Percentiles rank a stretch among this genome's conserved stretches.
These are phyloP conservation scores for Steccherinum ochraceum DNA, from an alignment of 768 basidiomycete genomes.

Conservation along the genomic window DNA sequence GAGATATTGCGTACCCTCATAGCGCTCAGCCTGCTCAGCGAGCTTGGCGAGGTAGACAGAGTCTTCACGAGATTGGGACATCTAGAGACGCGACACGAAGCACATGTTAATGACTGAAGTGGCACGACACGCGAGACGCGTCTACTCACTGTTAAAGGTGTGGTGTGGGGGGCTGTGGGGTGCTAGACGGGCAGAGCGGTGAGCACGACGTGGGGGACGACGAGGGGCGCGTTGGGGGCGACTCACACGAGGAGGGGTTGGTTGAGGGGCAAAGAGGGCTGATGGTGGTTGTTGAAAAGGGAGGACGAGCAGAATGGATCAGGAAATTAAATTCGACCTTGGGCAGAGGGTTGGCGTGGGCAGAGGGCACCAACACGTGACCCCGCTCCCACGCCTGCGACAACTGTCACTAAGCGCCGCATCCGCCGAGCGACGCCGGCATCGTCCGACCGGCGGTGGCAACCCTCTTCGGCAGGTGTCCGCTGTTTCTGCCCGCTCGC, in stretches of 20 bases:
- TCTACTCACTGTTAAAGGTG: slow-evolving; percentile 35
- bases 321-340: slow-evolving; percentile 60
- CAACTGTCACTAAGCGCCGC: not conserved
- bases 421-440: not conserved
- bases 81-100: slow-evolving; percentile 34
- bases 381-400: slow-evolving; percentile 18
- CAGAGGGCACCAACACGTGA: slow-evolving; percentile 32
- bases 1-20: slow-evolving; percentile 64
- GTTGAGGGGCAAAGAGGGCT: slow-evolving; percentile 32
- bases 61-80: slow-evolving; percentile 87
- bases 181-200: slow-evolving; percentile 17
- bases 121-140: slow-evolving; percentile 29
- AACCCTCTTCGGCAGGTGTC: not conserved
- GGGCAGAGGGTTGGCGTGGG: slow-evolving; percentile 65
- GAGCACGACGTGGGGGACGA: slow-evolving; percentile 30
- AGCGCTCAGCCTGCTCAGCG: slow-evolving; percentile 99
- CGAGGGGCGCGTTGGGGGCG: slow-evolving; percentile 19
- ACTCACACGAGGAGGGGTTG: slow-evolving; percentile 35
- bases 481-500: not conserved
- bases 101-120: slow-evolving; percentile 15
- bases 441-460: not conserved
- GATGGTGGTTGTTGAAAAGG: slow-evolving; percentile 42
- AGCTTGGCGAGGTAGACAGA: slow-evolving; percentile 99
- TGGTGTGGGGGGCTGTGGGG: slow-evolving; percentile 15
- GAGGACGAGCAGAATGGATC: slow-evolving; percentile 41